A percentile compares a stretch with the other conserved stretches of the same genome.
phyloP scores from a whole-genome alignment of 75 land plant species.

The Pinus tabuliformis region DNA sequence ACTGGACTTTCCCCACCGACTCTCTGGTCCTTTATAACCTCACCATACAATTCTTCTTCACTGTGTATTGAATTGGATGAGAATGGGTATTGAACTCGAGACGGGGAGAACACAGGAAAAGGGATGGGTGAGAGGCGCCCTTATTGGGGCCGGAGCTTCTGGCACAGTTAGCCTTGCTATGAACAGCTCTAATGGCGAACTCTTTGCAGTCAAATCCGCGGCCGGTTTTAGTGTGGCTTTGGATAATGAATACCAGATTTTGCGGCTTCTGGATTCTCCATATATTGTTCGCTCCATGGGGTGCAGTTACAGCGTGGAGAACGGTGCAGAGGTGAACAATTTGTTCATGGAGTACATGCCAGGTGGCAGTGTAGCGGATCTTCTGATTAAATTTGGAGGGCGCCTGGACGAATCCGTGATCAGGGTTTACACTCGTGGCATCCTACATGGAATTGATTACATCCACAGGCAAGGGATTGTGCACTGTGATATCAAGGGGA shows the following conservation, averaged over 20 bases:
- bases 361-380: constrained; percentile 51
- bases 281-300: constrained; percentile 46
- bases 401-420: constrained; percentile 26
- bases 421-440: constrained; percentile 27
- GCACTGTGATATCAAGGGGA: constrained; percentile 71
- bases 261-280: constrained; percentile 25
- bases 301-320: constrained; percentile 26
- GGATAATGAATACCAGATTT: constrained; percentile 36
- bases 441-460: constrained; percentile 38
- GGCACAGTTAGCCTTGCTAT: constrained; percentile 42
- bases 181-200: constrained; percentile 26
- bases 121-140: constrained; percentile 36
- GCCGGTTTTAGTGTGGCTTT: constrained; percentile 11
- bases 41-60: too few relatives aligned
- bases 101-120: too few relatives aligned
- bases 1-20: too few relatives aligned
- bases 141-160: constrained; percentile 46
- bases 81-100: too few relatives aligned
- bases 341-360: constrained; percentile 62
- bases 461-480: constrained; percentile 47
- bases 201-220: constrained; percentile 56
- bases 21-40: too few relatives aligned
- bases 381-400: constrained; percentile 24
- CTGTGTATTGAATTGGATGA: too few relatives aligned
- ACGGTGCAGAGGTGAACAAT: constrained; percentile 16